Evolutionary conservation across 768 basidiomycete genomes (phyloP).

Genomic region (Aureoboletus auriporus): DNA sequence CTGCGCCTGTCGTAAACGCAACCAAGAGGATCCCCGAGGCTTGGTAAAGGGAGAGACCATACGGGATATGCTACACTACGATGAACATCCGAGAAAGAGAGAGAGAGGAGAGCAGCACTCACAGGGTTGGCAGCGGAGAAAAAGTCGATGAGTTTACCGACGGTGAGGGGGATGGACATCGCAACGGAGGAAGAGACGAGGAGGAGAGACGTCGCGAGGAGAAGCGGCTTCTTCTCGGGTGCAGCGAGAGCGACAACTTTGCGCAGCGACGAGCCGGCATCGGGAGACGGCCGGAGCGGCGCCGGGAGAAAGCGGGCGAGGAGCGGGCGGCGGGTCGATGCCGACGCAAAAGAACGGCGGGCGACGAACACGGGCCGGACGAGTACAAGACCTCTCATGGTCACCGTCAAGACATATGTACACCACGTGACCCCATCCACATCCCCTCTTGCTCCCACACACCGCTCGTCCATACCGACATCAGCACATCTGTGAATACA

Average conservation of each 20-base stretch:
- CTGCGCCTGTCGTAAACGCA: slow-evolving; percentile 83
- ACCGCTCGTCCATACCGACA: slow-evolving; percentile 70
- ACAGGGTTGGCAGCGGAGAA: slow-evolving; percentile 76
- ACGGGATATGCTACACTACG: slow-evolving; percentile 60
- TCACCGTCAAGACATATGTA: neutral
- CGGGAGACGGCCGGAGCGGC: slow-evolving; percentile 33
- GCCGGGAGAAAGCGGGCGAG: slow-evolving; percentile 17
- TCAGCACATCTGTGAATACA: slow-evolving; percentile 85
- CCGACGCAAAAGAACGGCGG: neutral
- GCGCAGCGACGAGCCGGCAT: slow-evolving; percentile 58
- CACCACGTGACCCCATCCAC: slow-evolving; percentile 33
- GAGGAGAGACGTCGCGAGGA: slow-evolving; percentile 73
- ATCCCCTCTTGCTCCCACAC: slow-evolving; percentile 67
- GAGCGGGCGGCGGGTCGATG: neutral
- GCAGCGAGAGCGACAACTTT: slow-evolving; percentile 77
- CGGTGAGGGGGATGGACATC: slow-evolving; percentile 89
- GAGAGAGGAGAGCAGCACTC: slow-evolving; percentile 1
- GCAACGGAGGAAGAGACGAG: slow-evolving; percentile 87
- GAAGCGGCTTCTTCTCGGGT: slow-evolving; percentile 76
- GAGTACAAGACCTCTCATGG: no score
- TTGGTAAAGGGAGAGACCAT: slow-evolving; percentile 73
- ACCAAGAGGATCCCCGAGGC: slow-evolving; percentile 72
- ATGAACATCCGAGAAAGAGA: neutral
- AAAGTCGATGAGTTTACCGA: slow-evolving; percentile 93
- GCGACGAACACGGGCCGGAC: no score